Evolutionary conservation across 2,329 filamentous ascomycete species (phyloP), one percentile per base, ranked within the genome.

Genomic region (Westerdykella sp.): DNA sequence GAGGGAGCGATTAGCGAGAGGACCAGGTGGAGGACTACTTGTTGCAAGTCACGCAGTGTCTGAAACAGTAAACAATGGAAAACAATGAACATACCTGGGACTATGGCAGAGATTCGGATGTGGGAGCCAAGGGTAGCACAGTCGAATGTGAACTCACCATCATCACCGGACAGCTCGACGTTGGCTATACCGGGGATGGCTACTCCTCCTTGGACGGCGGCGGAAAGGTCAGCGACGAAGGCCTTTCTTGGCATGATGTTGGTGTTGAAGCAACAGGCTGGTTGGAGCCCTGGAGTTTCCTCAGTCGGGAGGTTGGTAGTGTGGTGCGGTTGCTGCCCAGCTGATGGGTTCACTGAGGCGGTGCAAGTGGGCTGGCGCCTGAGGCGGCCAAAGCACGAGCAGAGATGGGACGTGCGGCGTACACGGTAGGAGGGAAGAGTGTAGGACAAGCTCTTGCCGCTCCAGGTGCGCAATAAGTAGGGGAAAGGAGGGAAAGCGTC

Each of bases 111-210:
- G 38, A 73, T 58, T 22, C 56, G 54, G 42, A 68, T 51, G 5
- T 59, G 43, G 15, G 53, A 53, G 30, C 57, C 62, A 28, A 60
- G 53, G 5, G 59, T 55, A 16, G 56, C 43, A 28, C 67, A 66
- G 34, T 58, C 71, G 60, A 91, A 84, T 12, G 74, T 75, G 44
- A 94, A 73, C 44, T 85, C 80, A 40, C 85, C 86, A 62, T 91
- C 84, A 25, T 85, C 83, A 5, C 82, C 79, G 13, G 84, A 84
- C 30, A 71, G 69, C 28, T 69, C 67, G 18, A 95, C 68, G 28
- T 72, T 59, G 38, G 67, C 67, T 38, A 93, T 70, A 39, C 74
- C 67, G 1, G 68, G 49, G 37, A 79, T 69, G 2, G 55, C 55
- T 15, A 66, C 57, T 34, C 59, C 55, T 12, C 59, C 55, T 12